Base-by-base conservation (phyloP, 164 flowering plant species). In the Brasenia schreberi region DNA sequence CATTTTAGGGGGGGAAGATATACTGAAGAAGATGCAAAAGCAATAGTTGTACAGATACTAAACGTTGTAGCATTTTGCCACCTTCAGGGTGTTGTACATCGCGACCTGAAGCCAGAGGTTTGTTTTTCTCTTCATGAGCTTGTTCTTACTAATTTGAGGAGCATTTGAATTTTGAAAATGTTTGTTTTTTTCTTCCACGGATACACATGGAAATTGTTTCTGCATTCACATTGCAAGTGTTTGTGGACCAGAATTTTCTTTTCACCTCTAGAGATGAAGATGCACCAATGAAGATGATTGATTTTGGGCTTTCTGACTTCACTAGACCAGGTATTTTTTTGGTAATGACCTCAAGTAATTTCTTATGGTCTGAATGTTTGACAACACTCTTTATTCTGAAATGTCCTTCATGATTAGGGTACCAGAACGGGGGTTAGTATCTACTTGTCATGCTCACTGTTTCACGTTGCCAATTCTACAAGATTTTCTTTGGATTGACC, bases 251-350 rank as follows among this genome's bases (percentile, higher is more conserved):
- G 98, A 95, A 95, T 82, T 92, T 95, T 72, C 96, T 95, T 16
- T 95, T 92, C 71, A 80, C 86, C 23, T 77, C 96, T 60, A 83
- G 84, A 79, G 79, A 77, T 70, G 98, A 88, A 79, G 90, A 87
- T 76, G 87, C 99, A 77, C 83, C 84, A 45, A 84, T 95, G 97
- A 92, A 85, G 86, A 87, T 90, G 64, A 95, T 95, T 76, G 99
- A 95, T 76, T 95, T 95, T 81, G 98, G 99, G 74, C 97, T 95
- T 68, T 95, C 99, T 45, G 97, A 95, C 78, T 90, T 90, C 69
- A 79, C 85, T 67, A 83, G 90, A 73, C 86, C 98, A 77, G 98
- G 97, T 95, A 82, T 68, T 18, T 7, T 33, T 10, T 61, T 61
- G 19, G 63, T 23, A 2, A n/a, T 61, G 33, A 10, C 18, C 63